A percentile compares a stretch with the other conserved stretches of the same genome.
phyloP scores from a whole-genome alignment of 345 rosid species.

The Linum lewisii region DNA sequence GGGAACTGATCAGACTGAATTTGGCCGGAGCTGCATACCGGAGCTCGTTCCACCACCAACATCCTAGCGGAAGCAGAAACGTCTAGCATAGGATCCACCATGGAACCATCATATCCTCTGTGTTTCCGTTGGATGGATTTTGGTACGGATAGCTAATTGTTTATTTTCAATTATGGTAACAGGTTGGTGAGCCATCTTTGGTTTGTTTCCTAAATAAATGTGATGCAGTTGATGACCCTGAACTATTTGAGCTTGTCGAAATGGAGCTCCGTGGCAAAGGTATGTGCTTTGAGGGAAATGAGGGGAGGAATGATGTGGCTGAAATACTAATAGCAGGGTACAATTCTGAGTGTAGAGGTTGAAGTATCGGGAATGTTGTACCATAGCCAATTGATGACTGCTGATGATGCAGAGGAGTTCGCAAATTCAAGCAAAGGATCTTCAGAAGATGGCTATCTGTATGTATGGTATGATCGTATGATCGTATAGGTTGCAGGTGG shows the following conservation, averaged over 20 bases:
- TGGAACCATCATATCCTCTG: too few species aligned
- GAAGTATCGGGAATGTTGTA: slow-evolving; percentile 18
- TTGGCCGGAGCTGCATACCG: slow-evolving; percentile 18
- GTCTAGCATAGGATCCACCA: not conserved
- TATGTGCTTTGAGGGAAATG: too few species aligned
- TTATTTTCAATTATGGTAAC: too few species aligned
- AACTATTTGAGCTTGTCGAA: too few species aligned
- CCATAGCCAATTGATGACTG: slow-evolving; percentile 15
- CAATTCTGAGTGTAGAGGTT: slow-evolving; percentile 28
- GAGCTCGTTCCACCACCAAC: slow-evolving; percentile 43
- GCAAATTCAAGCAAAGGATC: not conserved
- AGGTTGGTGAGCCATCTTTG: too few species aligned
- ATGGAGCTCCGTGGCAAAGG: too few species aligned
- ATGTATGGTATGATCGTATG: not conserved
- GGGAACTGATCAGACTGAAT: slow-evolving; percentile 5
- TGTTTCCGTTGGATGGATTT: too few species aligned
- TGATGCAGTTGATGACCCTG: too few species aligned
- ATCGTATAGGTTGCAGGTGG: slow-evolving; percentile 20
- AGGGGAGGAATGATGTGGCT: too few species aligned
- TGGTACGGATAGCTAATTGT: too few species aligned
- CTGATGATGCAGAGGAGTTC: slow-evolving; percentile 10
- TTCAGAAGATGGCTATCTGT: not conserved
- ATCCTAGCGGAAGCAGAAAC: slow-evolving; percentile 19
- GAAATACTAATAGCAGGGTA: slow-evolving; percentile 20
- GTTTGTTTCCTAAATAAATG: too few species aligned